Evolutionary conservation across 306 rosid species (phyloP), one percentile per base, ranked within the genome.

Genomic region (Medicago ruthenica): DNA sequence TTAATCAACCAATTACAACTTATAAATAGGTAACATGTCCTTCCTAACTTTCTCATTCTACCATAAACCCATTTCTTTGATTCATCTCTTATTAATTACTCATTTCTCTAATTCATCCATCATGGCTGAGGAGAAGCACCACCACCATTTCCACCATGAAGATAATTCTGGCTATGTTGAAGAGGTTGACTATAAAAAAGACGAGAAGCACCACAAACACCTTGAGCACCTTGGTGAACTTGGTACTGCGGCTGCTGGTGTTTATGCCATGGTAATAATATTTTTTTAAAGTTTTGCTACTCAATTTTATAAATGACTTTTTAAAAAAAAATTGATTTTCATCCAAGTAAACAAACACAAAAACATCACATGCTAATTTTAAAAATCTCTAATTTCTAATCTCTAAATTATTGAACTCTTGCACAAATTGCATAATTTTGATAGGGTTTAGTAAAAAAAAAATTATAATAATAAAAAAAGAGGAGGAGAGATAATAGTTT

Each of bases 191-290:
- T 87, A 87, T 81, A 74, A 51, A 76, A 83, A 89, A 81, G 93
- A 92, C 74, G 87, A 83, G 91, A 87, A 92, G 74, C 93, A 92
- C 67, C 94, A 88, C 83, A 90, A 92, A 76, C 89, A 86, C 74
- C 87, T 81, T 27, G 92, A 90, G 82, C 77, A 86, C 16, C 37
- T 87, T 8, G 87, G 89, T 1, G 90, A 80, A 74, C 73, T 89
- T 11, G 96, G 89, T 47, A 50, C 80, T 16, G 76, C 66, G 0
- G 92, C 91, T 42, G 88, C 94, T 34, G 93, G 93, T 47, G 90
- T 81, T 68, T 92, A 79, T 84, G 93, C 89, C 60, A 36, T 92
- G 97, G 97, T 92, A 3, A 27, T 60, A 31, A 61, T 31, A 15
- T 31, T 34, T 8, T 55, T 31, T 20, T 50, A n/a, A 8, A n/a